These are phyloP conservation scores for Mycena amicta DNA, from an alignment of 768 basidiomycete genomes.

Conservation along the genomic window DNA sequence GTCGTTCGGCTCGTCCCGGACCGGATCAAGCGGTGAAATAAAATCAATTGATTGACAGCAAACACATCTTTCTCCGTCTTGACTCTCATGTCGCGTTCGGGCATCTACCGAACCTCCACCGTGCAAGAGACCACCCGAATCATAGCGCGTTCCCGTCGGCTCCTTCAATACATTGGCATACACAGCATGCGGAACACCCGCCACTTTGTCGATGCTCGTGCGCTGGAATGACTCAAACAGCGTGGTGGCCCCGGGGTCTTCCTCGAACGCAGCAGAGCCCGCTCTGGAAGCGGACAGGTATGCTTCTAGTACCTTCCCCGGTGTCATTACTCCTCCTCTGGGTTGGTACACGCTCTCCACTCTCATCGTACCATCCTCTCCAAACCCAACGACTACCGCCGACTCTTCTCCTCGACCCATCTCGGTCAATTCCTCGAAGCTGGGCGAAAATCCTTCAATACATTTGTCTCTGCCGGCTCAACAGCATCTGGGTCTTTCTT, in stretches of 20 bases:
- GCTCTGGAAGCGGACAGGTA: slow-evolving; percentile 1
- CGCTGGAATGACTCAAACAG: slow-evolving; percentile 1
- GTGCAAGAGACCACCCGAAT: too few species aligned
- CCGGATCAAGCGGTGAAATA: neutral
- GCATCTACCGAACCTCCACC: neutral
- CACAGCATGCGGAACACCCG: slow-evolving; percentile 6
- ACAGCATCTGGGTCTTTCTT: too few species aligned
- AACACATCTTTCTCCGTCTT: neutral
- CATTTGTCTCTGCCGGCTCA: too few species aligned
- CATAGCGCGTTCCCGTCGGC: too few species aligned
- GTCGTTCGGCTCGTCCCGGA: neutral
- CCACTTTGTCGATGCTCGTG: neutral
- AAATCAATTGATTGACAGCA: slow-evolving; percentile 4
- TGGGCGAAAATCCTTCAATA: slow-evolving; percentile 4
- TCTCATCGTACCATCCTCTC: slow-evolving; percentile 2
- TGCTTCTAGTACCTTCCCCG: slow-evolving; percentile 1
- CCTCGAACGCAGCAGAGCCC: neutral
- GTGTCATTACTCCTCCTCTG: slow-evolving; percentile 11
- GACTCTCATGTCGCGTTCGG: neutral
- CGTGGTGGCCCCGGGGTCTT: neutral
- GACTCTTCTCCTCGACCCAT: slow-evolving; percentile 13
- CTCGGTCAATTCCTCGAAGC: slow-evolving; percentile 6
- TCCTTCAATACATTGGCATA: slow-evolving; percentile 4
- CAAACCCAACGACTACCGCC: slow-evolving; percentile 10
- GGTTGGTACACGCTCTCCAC: slow-evolving; percentile 8